Evolutionary conservation across 2,329 filamentous ascomycete species (phyloP), one percentile per base, ranked within the genome.

Genomic region (Clarireedia paspali): DNA sequence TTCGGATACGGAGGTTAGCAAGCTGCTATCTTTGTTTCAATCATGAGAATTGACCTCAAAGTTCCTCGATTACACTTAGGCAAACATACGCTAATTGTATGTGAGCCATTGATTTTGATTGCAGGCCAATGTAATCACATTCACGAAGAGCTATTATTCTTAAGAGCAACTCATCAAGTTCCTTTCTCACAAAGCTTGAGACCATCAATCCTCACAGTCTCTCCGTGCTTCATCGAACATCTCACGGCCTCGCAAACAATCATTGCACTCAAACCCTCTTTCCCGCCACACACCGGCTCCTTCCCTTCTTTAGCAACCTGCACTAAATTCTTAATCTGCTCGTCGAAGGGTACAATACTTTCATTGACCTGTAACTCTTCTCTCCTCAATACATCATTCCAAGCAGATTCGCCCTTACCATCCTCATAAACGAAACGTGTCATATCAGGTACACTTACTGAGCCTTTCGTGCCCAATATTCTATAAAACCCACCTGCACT

Each of bases 361-460:
- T 65, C 59, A 14, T 67, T 63, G 2, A 63, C 58, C 15, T 47
- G 44, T 15, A 63, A 17, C 12, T 53, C 48, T 27, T 63, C 60
- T 20, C 34, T 58, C 20, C 44, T 47, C 34, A 66, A 49, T 10
- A 10, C 24, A 5, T 57, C 47, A 34, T 47, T 53, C 60, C 62
- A 63, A 6, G 42, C 46, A 17, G 40, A 46, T 12, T 57, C 53
- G 7, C 47, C 46, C 53, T 70, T 60, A 3, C 59, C 65, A 3
- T 26, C 20, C 15, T 59, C 63, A 64, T 81, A 77, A n/a, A 70
- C 76, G 72, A 74, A 79, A 0, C 72, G 59, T 3, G 69, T 73
- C 71, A 81, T 74, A 64, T 81, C 79, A 0, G 78, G 78, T 15
- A 82, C 75, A 62, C 78, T 81, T 1, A 83, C 63, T 20, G 71